Evolutionary conservation across 2,329 filamentous ascomycete genomes (phyloP), one percentile per base, ranked within the genome.

Genomic region (Lasiodiplodia citricola): DNA sequence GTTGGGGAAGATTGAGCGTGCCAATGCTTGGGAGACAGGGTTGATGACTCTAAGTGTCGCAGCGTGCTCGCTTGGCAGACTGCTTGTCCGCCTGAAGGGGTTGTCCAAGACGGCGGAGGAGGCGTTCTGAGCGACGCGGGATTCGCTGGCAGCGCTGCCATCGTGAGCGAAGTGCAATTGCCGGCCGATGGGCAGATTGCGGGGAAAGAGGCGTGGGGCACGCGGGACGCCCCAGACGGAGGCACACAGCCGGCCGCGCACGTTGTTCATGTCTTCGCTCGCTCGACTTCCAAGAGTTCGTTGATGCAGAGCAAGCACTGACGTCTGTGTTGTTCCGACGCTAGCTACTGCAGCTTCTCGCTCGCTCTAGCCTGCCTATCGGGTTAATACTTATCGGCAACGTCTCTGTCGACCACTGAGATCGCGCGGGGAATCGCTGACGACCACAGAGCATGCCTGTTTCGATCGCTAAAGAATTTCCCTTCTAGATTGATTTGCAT

Each of bases 11-110:
- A 28, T 35, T 51, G 41, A 52, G 60, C 14, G 23, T 25, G 44
- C 44, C 44, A 51, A 64, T 64, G 60, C 60, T 64, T 64, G 60
- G 60, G 44, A 4, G 60, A 25, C 44, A 6, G 44, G 60, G 60
- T 31, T 51, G 16, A 16, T 52, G 60, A 64, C 60, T 64, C 60
- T 64, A 21, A 4, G 4, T 64, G 60, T 64, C 44, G 60, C 60
- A 64, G 60, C 8, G 8, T 21, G 28, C 47, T 37, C 6, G 25
- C 60, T 64, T 52, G 60, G 60, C 60, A n/a, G 25, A 35, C 25
- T 16, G 60, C 44, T 18, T 25, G 41, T 62, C 44, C 58, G 58
- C 44, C 25, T 23, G 44, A 35, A 35, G 37, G 44, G 58, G 13
- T 16, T 6, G 57, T 31, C n/a, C 35, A 7, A 10, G 56, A 21